phyloP scores from a whole-genome alignment of 768 basidiomycete species.

The Chalciporus piperatus region DNA sequence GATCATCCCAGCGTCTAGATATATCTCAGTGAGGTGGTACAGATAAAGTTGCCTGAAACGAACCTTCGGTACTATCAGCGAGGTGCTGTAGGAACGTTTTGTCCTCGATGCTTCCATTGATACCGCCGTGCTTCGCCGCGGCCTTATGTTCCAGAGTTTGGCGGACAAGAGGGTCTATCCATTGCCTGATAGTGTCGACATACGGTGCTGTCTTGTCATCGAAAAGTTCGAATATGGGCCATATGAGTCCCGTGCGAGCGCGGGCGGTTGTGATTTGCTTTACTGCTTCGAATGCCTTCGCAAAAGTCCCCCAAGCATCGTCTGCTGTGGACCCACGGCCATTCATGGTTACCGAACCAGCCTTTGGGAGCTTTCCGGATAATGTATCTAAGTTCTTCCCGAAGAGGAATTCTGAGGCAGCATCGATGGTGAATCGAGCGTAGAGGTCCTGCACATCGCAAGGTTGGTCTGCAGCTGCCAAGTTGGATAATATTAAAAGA shows the following conservation, averaged over 20 bases:
- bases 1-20: conserved; percentile 59
- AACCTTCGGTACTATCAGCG: conserved; percentile 62
- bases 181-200: conserved; percentile 33
- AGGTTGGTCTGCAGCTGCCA: conserved; percentile 38
- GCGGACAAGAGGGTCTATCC: conserved; percentile 64
- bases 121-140: conserved; percentile 36
- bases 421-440: conserved; percentile 65
- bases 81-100: conserved; percentile 69
- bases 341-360: conserved; percentile 44
- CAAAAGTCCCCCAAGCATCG: conserved; percentile 58
- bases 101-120: conserved; percentile 41
- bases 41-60: conserved; percentile 10
- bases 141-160: conserved; percentile 48
- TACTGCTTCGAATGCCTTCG: conserved; percentile 41
- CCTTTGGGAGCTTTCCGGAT: conserved; percentile 48
- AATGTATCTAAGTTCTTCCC: conserved; percentile 63
- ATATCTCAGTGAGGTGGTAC: conserved; percentile 5
- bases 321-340: conserved; percentile 60
- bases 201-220: conserved; percentile 37
- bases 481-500: conserved; percentile 44
- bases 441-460: conserved; percentile 69
- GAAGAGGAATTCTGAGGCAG: conserved; percentile 72
- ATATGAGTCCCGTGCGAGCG: conserved; percentile 36
- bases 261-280: conserved; percentile 37
- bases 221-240: conserved; percentile 43